These are phyloP conservation scores for Acacia concinna DNA, from an alignment of 331 rosid genomes.

Conservation along the genomic window DNA sequence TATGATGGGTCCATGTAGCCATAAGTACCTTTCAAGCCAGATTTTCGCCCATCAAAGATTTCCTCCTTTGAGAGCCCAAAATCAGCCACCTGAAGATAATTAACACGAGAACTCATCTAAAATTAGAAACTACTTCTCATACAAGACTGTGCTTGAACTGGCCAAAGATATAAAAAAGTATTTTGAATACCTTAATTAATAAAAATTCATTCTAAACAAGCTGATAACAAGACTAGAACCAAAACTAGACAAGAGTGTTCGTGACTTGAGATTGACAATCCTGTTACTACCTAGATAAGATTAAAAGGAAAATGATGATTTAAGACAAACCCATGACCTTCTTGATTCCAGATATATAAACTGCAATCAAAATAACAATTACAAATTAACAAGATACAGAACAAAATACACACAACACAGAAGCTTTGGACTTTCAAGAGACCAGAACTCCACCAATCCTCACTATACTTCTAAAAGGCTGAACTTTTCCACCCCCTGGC, in stretches of 20 bases:
- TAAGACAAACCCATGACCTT: background rate
- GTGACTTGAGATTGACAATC: no score
- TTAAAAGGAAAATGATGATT: no score
- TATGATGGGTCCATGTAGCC: conserved; percentile 70
- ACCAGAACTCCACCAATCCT: background rate
- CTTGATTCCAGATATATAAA: background rate
- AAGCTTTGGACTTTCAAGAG: background rate
- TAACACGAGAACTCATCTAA: background rate
- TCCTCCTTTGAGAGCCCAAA: conserved; percentile 73
- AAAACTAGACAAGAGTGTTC: no score
- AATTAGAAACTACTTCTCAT: background rate
- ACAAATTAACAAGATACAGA: background rate
- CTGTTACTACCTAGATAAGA: no score
- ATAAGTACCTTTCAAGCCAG: conserved; percentile 68
- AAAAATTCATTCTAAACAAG: background rate
- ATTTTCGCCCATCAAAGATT: conserved; percentile 55
- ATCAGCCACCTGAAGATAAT: conserved; percentile 59
- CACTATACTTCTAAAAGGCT: background rate
- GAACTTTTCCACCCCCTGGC: background rate
- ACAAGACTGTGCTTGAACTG: background rate
- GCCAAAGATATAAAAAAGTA: background rate
- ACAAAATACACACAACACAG: background rate
- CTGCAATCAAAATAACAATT: background rate
- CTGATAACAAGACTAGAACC: no score
- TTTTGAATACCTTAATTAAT: background rate